Conservation (phyloP, 495 filamentous ascomycete species). For the Cryomyces minteri region DNA sequence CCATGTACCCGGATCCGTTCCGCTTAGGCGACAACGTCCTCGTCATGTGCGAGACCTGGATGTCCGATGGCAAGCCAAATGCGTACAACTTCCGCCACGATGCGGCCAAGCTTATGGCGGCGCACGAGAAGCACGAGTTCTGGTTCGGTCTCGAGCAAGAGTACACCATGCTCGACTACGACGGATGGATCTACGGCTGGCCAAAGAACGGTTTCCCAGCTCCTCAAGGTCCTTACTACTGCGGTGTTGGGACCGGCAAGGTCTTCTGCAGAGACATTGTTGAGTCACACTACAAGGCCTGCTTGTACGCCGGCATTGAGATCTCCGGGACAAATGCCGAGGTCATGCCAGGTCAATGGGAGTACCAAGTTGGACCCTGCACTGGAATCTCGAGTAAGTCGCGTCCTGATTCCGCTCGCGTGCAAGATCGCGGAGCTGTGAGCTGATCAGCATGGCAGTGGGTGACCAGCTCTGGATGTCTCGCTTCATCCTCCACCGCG, state of each 20-base stretch:
- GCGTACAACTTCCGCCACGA: slow-evolving; percentile 97
- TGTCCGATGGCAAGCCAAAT: slow-evolving; percentile 90
- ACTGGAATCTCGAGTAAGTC: slow-evolving; percentile 61
- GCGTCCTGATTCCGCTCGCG: neutral
- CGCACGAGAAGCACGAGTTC: slow-evolving; percentile 61
- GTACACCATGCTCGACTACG: slow-evolving; percentile 78
- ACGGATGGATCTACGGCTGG: slow-evolving; percentile 88
- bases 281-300: slow-evolving; percentile 96
- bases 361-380: slow-evolving; percentile 97
- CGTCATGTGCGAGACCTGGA: slow-evolving; percentile 92
- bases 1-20: slow-evolving; percentile 88
- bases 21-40: slow-evolving; percentile 67
- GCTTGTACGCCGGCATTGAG: slow-evolving; percentile 75
- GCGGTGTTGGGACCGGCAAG: slow-evolving; percentile 91
- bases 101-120: slow-evolving; percentile 72
- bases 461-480: slow-evolving; percentile 97
- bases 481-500: slow-evolving; percentile 88
- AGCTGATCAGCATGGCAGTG: slow-evolving; percentile 29
- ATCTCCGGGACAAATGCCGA: slow-evolving; percentile 99
- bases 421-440: neutral
- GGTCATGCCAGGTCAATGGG: slow-evolving; percentile 98
- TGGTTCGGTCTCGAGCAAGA: slow-evolving; percentile 99
- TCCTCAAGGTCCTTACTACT: slow-evolving; percentile 97
- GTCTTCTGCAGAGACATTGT: slow-evolving; percentile 98
- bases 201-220: slow-evolving; percentile 90